Evolutionary conservation across 139 green algal species (phyloP).

Genomic region (Zygnema circumcarinatum): DNA sequence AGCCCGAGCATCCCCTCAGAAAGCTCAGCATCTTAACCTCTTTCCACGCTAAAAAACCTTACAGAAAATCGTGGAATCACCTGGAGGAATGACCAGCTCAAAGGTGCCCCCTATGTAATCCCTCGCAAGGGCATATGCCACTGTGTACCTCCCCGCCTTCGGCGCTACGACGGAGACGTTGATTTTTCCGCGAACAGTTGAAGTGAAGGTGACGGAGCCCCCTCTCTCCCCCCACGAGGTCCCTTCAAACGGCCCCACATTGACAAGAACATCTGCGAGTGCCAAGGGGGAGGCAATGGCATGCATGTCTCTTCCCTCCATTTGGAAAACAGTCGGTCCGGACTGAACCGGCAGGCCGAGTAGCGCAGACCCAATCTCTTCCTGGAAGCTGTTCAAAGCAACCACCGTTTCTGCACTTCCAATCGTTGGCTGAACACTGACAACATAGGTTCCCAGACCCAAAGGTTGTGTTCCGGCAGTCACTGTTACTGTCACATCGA

Average conservation of each 20-base stretch:
- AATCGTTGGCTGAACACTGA: background rate
- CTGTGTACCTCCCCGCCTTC: background rate
- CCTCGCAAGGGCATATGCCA: background rate
- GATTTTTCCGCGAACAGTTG: background rate
- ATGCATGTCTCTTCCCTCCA: background rate
- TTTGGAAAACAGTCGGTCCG: background rate
- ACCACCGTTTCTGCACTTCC: background rate
- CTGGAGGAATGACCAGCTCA: slow-evolving; percentile 1
- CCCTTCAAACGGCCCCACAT: background rate
- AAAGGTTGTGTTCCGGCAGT: background rate
- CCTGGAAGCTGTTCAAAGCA: background rate
- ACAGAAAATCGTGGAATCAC: background rate
- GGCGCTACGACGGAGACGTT: background rate
- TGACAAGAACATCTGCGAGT: background rate
- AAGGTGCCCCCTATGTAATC: background rate
- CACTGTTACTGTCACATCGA: background rate
- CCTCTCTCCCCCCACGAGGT: background rate
- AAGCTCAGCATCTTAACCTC: too few species aligned
- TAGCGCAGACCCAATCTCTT: background rate
- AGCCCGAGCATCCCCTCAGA: too few species aligned
- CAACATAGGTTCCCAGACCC: background rate
- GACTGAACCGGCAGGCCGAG: background rate
- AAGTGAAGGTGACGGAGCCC: background rate
- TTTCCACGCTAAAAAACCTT: too few species aligned
- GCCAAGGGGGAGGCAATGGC: background rate